Evolutionary conservation across 2,329 filamentous ascomycete genomes (phyloP).

Genomic region (Scytalidium lignicola): DNA sequence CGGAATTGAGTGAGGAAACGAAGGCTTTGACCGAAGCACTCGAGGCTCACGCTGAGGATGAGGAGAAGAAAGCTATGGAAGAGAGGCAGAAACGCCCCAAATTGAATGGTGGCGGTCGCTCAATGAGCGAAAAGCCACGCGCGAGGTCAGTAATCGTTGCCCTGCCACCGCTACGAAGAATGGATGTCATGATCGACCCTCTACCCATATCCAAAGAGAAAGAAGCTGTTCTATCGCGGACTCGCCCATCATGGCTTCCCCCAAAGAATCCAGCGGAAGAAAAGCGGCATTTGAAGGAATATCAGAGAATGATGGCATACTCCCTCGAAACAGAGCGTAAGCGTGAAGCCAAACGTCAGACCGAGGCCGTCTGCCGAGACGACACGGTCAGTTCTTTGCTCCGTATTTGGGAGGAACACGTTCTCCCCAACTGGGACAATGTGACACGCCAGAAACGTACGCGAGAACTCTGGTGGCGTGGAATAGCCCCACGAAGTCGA

Average conservation of each 20-base stretch:
- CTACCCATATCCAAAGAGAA: constrained; percentile 82
- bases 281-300: constrained; percentile 78
- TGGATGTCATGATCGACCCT: constrained; percentile 79
- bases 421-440: constrained; percentile 70
- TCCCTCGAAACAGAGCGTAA: constrained; percentile 56
- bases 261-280: constrained; percentile 90
- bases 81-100: constrained; percentile 10
- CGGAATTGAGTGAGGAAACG: constrained; percentile 66
- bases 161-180: constrained; percentile 49
- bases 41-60: constrained; percentile 70
- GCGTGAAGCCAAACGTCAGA: constrained; percentile 47
- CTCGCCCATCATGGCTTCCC: constrained; percentile 77
- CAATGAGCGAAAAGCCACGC: constrained; percentile 42
- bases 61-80: constrained; percentile 42
- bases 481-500: constrained; percentile 65
- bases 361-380: constrained; percentile 48
- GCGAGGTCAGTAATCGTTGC: constrained; percentile 64
- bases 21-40: constrained; percentile 72
- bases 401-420: constrained; percentile 69
- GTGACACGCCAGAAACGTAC: constrained; percentile 65
- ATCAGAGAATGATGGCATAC: constrained; percentile 73
- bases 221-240: constrained; percentile 75
- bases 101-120: constrained; percentile 22
- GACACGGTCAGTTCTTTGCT: constrained; percentile 49
- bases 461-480: constrained; percentile 77